A percentile compares a stretch with the other conserved stretches of the same genome.
These are phyloP conservation scores for Auricularia sp. DNA, from an alignment of 768 basidiomycete genomes.

Conservation along the genomic window DNA sequence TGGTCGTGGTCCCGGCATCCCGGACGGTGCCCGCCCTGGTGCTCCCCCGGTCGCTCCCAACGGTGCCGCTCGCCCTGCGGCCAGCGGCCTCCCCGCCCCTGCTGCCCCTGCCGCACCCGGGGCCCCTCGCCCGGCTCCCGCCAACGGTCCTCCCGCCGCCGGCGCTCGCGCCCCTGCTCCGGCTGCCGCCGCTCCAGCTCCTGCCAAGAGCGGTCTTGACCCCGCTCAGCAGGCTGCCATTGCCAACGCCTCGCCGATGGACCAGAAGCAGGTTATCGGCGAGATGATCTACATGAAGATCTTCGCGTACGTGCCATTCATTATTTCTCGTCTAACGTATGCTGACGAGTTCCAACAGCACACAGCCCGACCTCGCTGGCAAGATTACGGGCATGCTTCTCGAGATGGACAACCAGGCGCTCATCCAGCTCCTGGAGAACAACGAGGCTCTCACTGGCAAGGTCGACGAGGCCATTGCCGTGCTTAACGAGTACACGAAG, in stretches of 20 bases:
- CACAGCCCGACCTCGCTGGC: constrained; percentile 89
- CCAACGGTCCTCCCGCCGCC: constrained; percentile 19
- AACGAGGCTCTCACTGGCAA: constrained; percentile 78
- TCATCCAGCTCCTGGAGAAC: constrained; percentile 79
- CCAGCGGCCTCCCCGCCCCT: constrained; percentile 33
- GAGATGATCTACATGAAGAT: constrained; percentile 94
- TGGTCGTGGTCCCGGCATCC: background rate
- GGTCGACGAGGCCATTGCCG: constrained; percentile 82
- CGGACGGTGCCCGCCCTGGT: background rate
- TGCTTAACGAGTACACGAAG: constrained; percentile 74
- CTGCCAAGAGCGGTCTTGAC: constrained; percentile 35
- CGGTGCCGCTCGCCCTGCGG: constrained; percentile 31
- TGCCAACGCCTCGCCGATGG: constrained; percentile 50
- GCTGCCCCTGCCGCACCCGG: constrained; percentile 33
- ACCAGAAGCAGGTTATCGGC: constrained; percentile 99
- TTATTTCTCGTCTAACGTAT: constrained; percentile 3
- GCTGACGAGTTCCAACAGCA: constrained; percentile 26
- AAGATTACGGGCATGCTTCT: constrained; percentile 99
- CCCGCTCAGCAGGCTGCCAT: constrained; percentile 37
- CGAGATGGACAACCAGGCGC: constrained; percentile 96
- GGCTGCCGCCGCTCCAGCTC: constrained; percentile 38
- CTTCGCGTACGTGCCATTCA: constrained; percentile 43
- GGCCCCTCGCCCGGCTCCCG: constrained; percentile 23
- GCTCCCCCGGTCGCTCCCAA: constrained; percentile 25
- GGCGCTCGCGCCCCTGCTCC: constrained; percentile 28